Evolutionary conservation across 2,329 filamentous ascomycete genomes (phyloP), one percentile per base, ranked within the genome.

Genomic region (Ceratocystis cubensis): DNA sequence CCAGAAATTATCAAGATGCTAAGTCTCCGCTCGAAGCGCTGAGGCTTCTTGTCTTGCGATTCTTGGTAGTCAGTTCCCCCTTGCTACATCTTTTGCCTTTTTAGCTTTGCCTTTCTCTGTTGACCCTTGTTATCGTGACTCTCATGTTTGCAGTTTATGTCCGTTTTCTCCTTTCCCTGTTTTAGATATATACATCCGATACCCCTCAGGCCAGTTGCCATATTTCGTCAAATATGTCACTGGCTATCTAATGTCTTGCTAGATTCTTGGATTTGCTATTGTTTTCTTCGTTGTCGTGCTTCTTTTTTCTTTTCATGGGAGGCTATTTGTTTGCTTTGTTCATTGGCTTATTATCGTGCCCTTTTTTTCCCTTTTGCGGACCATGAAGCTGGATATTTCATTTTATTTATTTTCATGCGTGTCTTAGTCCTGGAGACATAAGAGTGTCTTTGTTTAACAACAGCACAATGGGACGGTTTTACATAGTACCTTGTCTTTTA

Each of bases 1-100:
- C 71, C 70, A 3, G 70, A 68, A 5, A 72, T 77, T 8, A 72
- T 75, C 69, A 73, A 67, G 64, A 67, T 69, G 67, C 48, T 70
- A 30, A 69, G 67, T 53, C 61, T 69, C 37, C 59, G 66, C 37
- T 53, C 37, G n/a, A 63, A 63, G 63, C 50, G 63, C 20, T 68
- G 50, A 37, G 5, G 37, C 8, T 8, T 25, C 22, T 8, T 57
- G 2, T 17, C 2, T 30, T 45, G 1, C n/a, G 30, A 17, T 28
- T n/a, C 20, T 10, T 25, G 37, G 25, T 61, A 30, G 28, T n/a
- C 53, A 44, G 22, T 59, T 10, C 17, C 28, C 46, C n/a, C 1
- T 59, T 46, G 20, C 20, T 65, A 25, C 48, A n/a, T 6, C 37
- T 5, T 15, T 15, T 28, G 7, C 57, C 4, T 22, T 5, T 6